These are phyloP conservation scores for Crotalaria pallida DNA, from an alignment of 306 rosid genomes.

Conservation along the genomic window DNA sequence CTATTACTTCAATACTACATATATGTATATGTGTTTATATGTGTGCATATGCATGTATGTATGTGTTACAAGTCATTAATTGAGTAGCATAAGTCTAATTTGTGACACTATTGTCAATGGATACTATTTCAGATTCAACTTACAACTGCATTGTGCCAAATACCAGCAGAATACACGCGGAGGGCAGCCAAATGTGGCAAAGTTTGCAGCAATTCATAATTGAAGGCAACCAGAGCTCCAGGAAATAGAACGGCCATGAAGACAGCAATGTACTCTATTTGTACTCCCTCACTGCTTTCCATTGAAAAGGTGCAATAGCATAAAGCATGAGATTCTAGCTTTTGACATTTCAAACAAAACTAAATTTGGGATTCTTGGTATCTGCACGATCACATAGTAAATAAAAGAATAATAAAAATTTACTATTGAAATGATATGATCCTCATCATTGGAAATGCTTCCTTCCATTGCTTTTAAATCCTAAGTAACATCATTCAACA, in stretches of 20 bases:
- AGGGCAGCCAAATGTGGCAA: constrained; percentile 52
- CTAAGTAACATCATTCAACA: not conserved
- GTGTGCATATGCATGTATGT: too few species aligned
- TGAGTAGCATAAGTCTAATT: not conserved
- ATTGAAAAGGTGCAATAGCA: constrained; percentile 36
- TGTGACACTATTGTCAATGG: constrained; percentile 9
- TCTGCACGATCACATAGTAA: constrained; percentile 22
- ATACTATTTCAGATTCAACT: constrained; percentile 25
- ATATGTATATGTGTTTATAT: too few species aligned
- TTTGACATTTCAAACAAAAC: constrained; percentile 35
- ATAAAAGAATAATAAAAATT: constrained; percentile 17
- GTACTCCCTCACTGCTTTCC: constrained; percentile 78
- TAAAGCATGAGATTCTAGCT: constrained; percentile 43
- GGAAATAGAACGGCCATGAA: constrained; percentile 78
- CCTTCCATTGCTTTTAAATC: not conserved
- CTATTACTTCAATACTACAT: too few species aligned
- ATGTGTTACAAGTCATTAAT: not conserved
- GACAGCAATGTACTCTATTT: constrained; percentile 73
- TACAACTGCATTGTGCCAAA: constrained; percentile 97
- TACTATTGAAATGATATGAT: constrained; percentile 11
- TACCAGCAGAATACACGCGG: constrained; percentile 80
- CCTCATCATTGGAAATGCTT: not conserved
- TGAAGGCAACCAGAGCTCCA: constrained; percentile 84
- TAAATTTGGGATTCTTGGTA: constrained; percentile 21
- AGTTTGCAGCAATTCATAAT: constrained; percentile 47